Percentiles rank a stretch among this genome's conserved stretches.
phyloP scores from a whole-genome alignment of 2,329 filamentous ascomycete genomes.

The Lachnellula occidentalis region DNA sequence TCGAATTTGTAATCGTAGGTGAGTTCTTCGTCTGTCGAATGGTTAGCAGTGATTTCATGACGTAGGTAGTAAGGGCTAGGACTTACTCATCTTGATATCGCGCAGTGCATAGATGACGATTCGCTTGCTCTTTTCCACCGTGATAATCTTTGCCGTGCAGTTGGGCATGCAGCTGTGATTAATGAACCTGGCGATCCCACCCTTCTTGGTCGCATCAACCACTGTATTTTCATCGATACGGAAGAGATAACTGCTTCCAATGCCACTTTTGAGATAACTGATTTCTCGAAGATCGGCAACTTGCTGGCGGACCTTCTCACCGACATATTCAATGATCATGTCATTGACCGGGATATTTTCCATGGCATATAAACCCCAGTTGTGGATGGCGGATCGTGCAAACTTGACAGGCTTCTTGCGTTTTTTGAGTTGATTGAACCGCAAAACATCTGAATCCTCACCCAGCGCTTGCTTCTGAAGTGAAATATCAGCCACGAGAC shows the following conservation, averaged over 20 bases:
- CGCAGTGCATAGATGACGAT: slow-evolving; percentile 98
- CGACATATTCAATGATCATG: slow-evolving; percentile 99
- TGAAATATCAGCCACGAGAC: slow-evolving; percentile 89
- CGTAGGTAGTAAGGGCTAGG: background rate
- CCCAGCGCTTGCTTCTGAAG: slow-evolving; percentile 85
- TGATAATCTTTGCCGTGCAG: slow-evolving; percentile 98
- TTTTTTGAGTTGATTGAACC: slow-evolving; percentile 99
- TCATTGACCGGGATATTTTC: slow-evolving; percentile 96
- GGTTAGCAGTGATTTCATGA: slow-evolving; percentile 14
- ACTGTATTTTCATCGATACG: slow-evolving; percentile 97
- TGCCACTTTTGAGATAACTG: slow-evolving; percentile 89
- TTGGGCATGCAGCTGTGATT: slow-evolving; percentile 98
- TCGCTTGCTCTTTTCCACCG: slow-evolving; percentile 93
- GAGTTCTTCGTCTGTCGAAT: slow-evolving; percentile 78
- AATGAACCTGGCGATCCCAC: slow-evolving; percentile 96
- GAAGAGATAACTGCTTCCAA: slow-evolving; percentile 96
- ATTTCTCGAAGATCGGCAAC: slow-evolving; percentile 95
- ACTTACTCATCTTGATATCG: slow-evolving; percentile 90
- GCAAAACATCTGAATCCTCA: slow-evolving; percentile 81
- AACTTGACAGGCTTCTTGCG: slow-evolving; percentile 99
- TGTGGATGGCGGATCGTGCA: slow-evolving; percentile 94
- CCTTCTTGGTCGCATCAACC: slow-evolving; percentile 97
- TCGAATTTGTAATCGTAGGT: slow-evolving; percentile 99
- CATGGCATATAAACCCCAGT: slow-evolving; percentile 96
- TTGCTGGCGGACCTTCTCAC: slow-evolving; percentile 93